phyloP scores from a whole-genome alignment of 129 eudicot genomes.

The Flaveria bidentis region DNA sequence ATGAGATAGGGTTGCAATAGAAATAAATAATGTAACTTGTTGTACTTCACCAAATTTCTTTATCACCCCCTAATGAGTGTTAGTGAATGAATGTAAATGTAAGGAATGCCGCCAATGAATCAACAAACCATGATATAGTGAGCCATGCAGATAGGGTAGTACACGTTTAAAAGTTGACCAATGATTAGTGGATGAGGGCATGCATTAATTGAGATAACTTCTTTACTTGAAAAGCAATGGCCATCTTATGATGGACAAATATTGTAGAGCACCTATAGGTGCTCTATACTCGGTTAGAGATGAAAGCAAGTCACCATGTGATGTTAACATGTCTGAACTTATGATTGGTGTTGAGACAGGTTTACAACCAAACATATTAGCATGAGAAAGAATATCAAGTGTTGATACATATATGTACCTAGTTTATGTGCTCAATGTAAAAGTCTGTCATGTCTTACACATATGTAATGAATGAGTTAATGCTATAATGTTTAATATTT shows the following conservation, averaged over 20 bases:
- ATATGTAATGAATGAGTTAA: too few relatives aligned
- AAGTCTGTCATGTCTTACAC: too few relatives aligned
- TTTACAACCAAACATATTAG: too few relatives aligned
- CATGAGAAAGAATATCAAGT: too few relatives aligned
- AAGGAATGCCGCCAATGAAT: not conserved
- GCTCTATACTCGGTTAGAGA: not conserved
- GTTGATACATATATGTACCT: too few relatives aligned
- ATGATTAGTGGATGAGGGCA: not conserved
- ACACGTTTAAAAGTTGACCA: not conserved
- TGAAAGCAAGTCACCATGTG: not conserved
- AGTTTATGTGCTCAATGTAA: too few relatives aligned
- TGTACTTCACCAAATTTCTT: not conserved
- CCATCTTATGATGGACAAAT: not conserved
- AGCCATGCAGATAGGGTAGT: not conserved
- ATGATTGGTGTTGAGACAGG: too few relatives aligned
- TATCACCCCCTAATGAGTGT: not conserved
- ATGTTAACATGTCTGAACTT: not conserved
- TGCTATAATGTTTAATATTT: too few relatives aligned
- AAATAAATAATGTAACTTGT: not conserved
- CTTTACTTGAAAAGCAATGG: not conserved
- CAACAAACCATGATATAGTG: not conserved
- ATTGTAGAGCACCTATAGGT: not conserved
- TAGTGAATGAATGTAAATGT: not conserved
- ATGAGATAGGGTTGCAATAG: not conserved
- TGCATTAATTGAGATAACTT: not conserved